These are phyloP conservation scores for Carex kokanica DNA, from an alignment of 176 grass and related monocot species.

Conservation along the genomic window DNA sequence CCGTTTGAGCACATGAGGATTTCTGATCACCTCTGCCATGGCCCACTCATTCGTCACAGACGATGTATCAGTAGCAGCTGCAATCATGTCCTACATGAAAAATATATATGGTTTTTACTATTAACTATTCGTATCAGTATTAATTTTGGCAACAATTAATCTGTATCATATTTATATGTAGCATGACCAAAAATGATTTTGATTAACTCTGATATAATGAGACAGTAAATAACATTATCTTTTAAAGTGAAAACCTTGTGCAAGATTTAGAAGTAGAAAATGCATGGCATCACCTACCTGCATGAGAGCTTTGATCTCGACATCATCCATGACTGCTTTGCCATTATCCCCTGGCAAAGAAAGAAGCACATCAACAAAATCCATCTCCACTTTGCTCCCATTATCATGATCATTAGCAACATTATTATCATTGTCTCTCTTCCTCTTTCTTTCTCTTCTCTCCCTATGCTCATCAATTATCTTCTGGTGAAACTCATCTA, in stretches of 20 bases:
- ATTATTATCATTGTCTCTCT: neutral
- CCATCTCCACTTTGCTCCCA: slow-evolving; percentile 46
- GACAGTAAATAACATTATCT: too few relatives aligned
- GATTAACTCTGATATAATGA: too few relatives aligned
- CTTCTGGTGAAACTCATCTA: slow-evolving; percentile 90
- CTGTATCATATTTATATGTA: too few relatives aligned
- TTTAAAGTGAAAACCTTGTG: too few relatives aligned
- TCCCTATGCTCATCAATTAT: slow-evolving; percentile 78
- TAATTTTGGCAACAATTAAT: too few relatives aligned
- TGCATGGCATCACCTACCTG: slow-evolving; percentile 40
- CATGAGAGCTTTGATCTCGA: slow-evolving; percentile 93
- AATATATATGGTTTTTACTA: neutral
- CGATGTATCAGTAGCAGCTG: slow-evolving; percentile 65
- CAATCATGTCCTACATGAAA: slow-evolving; percentile 65
- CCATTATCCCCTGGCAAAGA: slow-evolving; percentile 72
- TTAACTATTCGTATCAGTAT: too few relatives aligned
- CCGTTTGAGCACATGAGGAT: slow-evolving; percentile 50
- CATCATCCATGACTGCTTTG: slow-evolving; percentile 69
- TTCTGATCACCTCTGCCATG: slow-evolving; percentile 89
- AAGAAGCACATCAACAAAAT: slow-evolving; percentile 84
- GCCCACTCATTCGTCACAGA: slow-evolving; percentile 88
- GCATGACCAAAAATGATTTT: too few relatives aligned
- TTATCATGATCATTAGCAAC: slow-evolving; percentile 28
- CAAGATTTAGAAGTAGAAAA: too few relatives aligned
- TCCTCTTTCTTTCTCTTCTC: slow-evolving; percentile 46